Evolutionary conservation across 1,284 basidiomycete genomes (phyloP), one percentile per base, ranked within the genome.

Genomic region (Wolfiporia cocos): DNA sequence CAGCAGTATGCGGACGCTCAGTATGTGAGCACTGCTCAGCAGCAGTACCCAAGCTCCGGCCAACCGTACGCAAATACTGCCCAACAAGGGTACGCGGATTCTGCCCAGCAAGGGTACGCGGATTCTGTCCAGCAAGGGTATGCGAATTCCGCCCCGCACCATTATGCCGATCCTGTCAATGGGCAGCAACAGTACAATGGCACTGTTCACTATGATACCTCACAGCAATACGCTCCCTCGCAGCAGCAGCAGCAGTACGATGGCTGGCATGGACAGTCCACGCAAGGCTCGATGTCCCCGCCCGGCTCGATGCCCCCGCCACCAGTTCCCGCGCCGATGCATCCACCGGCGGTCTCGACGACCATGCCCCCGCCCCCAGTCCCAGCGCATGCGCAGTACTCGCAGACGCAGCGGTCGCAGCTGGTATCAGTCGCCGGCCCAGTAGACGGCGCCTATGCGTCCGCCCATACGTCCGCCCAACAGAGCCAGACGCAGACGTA

Each of bases 1-100:
- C 26, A 28, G 17, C 41, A 36, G 6, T 32, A 36, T 22, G 34
- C 35, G 18, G 26, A 18, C 10, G 41, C 6, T 6, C 41, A 42
- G 12, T 12, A 28, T 14, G 14, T 9, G 26, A 28, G 26, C 26
- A 28, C 9, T 28, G 26, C 14, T 28, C 26, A 28, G 26, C 26
- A 28, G 26, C 26, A 28, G 14, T 28, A 28, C 26, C 26, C 7
- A 14, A 7, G 14, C 14, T 28, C 26, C 26, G 7, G 9, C 7
- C 26, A 28, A 9, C 14, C 26, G n/a, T 28, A 9, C 26, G 26
- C 26, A 28, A 14, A 28, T 28, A 14, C n/a, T n/a, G n/a, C n/a
- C n/a, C n/a, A n/a, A n/a, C 26, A 28, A 28, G 9, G 14, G 26
- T 28, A 28, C 26, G 9, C 26, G 26, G 9, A 28, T 7, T 14